Base-by-base conservation (phyloP, 257 asterid species). In the Datura wrightii region DNA sequence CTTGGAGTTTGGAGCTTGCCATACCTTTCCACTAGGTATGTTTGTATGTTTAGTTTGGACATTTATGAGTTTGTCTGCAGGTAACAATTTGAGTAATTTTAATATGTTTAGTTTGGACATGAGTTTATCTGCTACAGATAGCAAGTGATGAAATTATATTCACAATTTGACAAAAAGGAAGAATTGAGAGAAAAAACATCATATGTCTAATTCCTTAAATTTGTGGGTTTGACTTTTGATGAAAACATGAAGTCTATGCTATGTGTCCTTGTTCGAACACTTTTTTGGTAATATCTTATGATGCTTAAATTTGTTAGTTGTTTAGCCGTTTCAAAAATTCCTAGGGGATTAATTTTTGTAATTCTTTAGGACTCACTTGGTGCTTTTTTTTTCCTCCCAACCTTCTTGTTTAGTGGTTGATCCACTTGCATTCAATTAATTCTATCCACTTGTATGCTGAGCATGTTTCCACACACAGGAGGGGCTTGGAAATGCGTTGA, bases 401-500 rank as follows among this genome's bases (percentile, higher is more conserved):
- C 79, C 39, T n/a, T n/a, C 56, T 50, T 39, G 46, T 18, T 76
- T 58, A 13, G 50, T 48, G 39, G 34, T 74, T 39, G 48, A 62
- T 41, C 70, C 59, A 19, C 60, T 44, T 50, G 74, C 52, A 34
- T 69, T 31, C 62, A 55, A 19, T 14, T 18, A 53, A 79, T 10
- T 53, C 8, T 41, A 16, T 86, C 50, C 41, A 19, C 42, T 24
- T 50, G 71, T 48, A 1, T 15, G 37, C 52, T 83, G 81, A 83
- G 84, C 86, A 72, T 79, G 41, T 58, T 56, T 82, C 82, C 69
- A 70, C 83, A 82, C 90, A 92, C 98, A 96, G 99, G 95, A 88
- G 84, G 95, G 76, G 87, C 97, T 97, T 86, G 90, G 86, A 74
- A 85, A 83, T 87, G 92, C 93, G 60, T 84, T 93, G 88, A 85